Conservation (phyloP, 192 early-diverging fungal genomes). For the Podila verticillata region DNA sequence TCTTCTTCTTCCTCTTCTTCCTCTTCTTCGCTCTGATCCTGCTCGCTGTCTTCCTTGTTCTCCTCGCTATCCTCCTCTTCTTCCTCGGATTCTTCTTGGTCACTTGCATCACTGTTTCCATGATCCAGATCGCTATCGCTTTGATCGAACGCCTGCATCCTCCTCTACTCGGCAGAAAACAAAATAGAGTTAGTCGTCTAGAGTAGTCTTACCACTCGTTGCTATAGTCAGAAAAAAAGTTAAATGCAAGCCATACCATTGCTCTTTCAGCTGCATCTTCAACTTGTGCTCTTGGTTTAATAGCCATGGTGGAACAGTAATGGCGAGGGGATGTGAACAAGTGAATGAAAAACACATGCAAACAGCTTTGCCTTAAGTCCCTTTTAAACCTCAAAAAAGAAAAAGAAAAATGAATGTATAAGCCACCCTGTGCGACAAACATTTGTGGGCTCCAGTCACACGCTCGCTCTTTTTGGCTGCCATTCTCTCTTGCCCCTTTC, state of each 20-base stretch:
- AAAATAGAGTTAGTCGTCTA: neutral
- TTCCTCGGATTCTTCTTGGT: conserved; percentile 15
- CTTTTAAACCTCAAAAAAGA: conserved; percentile 1
- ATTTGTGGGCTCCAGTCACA: neutral
- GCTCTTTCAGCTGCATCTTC: conserved; percentile 22
- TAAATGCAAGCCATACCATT: conserved; percentile 1
- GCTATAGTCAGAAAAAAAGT: too few species aligned
- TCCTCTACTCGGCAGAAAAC: conserved; percentile 11
- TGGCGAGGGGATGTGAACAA: neutral
- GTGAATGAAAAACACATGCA: conserved; percentile 8
- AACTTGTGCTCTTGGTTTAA: conserved; percentile 11
- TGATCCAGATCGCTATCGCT: conserved; percentile 45
- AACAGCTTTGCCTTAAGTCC: neutral
- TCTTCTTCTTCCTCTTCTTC: conserved; percentile 16
- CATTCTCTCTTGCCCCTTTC: neutral
- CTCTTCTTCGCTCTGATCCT: conserved; percentile 16
- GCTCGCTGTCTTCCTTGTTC: conserved; percentile 10
- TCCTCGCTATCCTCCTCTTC: conserved; percentile 18
- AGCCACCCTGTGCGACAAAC: neutral
- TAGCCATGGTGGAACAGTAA: conserved; percentile 14
- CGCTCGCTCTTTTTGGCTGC: neutral
- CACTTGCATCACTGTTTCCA: conserved; percentile 6
- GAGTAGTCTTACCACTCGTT: too few species aligned
- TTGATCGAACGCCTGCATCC: conserved; percentile 45
- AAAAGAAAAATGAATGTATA: neutral